Percentiles rank a stretch among this genome's conserved stretches.
Conservation (phyloP, 2,329 filamentous ascomycete species). For the Claviceps citrina region DNA sequence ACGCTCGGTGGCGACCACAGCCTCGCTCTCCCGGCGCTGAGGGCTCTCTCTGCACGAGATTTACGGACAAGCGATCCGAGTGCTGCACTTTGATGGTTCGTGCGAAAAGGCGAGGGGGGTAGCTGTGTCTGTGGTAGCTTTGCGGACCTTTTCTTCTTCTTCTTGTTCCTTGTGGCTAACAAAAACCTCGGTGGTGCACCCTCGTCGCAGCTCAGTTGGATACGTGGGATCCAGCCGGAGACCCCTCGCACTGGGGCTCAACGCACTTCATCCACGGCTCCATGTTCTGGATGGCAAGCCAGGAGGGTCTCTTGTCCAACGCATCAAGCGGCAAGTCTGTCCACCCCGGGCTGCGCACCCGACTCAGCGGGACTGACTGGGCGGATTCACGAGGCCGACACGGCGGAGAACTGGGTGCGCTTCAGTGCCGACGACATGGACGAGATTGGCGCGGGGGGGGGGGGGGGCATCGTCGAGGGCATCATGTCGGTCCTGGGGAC, state of each 20-base stretch:
- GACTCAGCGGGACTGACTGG: conserved; percentile 50
- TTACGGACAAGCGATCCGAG: conserved; percentile 47
- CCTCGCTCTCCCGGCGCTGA: conserved; percentile 51
- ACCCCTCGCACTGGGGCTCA: conserved; percentile 58
- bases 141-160: too few relatives aligned
- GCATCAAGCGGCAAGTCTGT: conserved; percentile 53
- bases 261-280: conserved; percentile 68
- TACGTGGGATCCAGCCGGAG: conserved; percentile 72
- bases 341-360: conserved; percentile 69
- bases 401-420: conserved; percentile 60
- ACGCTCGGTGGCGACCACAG: conserved; percentile 62
- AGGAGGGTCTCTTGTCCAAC: conserved; percentile 66
- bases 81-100: conserved; percentile 54
- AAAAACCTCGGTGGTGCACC: too few relatives aligned
- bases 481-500: conserved; percentile 62
- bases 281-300: conserved; percentile 81
- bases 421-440: conserved; percentile 77
- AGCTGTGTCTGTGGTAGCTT: too few relatives aligned
- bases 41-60: conserved; percentile 47
- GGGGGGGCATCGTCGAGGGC: conserved; percentile 49
- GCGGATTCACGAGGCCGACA: conserved; percentile 57
- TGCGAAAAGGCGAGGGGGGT: too few relatives aligned
- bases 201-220: conserved; percentile 46
- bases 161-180: too few relatives aligned
- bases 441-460: conserved; percentile 57